These are phyloP conservation scores for Candida pseudoviswanathii DNA, from an alignment of 1,139 yeast species.

Conservation along the genomic window DNA sequence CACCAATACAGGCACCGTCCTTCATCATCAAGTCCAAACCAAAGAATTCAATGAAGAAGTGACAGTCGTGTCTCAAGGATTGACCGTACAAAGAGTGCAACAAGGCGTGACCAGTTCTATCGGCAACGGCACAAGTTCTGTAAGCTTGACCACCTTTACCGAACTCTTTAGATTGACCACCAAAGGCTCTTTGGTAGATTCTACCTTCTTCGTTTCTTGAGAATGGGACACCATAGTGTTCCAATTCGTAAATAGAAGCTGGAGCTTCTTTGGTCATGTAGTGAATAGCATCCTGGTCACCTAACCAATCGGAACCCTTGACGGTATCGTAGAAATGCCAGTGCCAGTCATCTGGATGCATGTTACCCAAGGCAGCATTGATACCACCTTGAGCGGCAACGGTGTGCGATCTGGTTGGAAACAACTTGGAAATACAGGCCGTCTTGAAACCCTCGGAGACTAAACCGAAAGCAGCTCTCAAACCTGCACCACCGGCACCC, in stretches of 20 bases:
- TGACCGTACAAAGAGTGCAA: conserved; percentile 96
- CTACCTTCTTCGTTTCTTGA: conserved; percentile 97
- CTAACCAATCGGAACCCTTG: conserved; percentile 99
- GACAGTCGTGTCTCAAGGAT: conserved; percentile 94
- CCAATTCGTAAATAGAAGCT: conserved; percentile 90
- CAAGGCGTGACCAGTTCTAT: conserved; percentile 97
- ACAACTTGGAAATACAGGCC: conserved; percentile 94
- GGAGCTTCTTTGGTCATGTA: conserved; percentile 99
- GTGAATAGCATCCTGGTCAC: conserved; percentile 98
- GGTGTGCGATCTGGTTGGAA: conserved; percentile 98
- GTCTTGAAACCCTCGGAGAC: conserved; percentile 98
- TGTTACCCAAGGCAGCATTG: conserved; percentile 96
- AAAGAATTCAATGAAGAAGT: conserved; percentile 95
- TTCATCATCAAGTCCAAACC: conserved; percentile 95
- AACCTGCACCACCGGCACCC: conserved; percentile 99
- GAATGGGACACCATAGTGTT: conserved; percentile 98
- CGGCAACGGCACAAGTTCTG: conserved; percentile 99
- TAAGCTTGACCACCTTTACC: conserved; percentile 99
- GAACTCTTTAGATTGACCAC: conserved; percentile 93
- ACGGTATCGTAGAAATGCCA: conserved; percentile 99
- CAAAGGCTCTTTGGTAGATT: conserved; percentile 98
- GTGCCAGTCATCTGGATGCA: conserved; percentile 98
- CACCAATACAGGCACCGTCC: conserved; percentile 96
- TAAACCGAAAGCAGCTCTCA: conserved; percentile 96
- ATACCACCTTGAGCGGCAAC: conserved; percentile 99